Conservation (phyloP, 441 rosid species). For the Viola pubescens region DNA sequence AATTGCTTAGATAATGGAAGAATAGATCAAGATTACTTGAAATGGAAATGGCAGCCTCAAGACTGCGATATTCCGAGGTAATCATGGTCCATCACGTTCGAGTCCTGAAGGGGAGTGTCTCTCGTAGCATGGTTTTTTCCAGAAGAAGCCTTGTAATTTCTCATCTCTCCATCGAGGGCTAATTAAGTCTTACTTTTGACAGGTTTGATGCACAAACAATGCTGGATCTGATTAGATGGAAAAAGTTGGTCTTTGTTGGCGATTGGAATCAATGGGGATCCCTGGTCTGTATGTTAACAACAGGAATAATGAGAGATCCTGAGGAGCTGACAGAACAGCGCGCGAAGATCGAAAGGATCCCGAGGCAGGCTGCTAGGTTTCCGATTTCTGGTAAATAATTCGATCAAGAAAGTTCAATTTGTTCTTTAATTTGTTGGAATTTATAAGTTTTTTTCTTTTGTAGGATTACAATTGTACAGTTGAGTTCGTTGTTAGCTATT, state of each 20-base stretch:
- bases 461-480: constrained; percentile 85
- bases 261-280: constrained; percentile 98
- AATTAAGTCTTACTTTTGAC: too few species aligned
- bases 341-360: constrained; percentile 65
- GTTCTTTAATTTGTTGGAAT: not conserved
- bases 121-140: not conserved
- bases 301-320: constrained; percentile 64
- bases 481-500: constrained; percentile 58
- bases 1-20: constrained; percentile 74
- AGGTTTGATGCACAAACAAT: constrained; percentile 79
- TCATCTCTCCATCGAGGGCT: constrained; percentile 12
- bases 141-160: constrained; percentile 6
- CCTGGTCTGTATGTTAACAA: constrained; percentile 74
- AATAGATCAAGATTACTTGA: constrained; percentile 51
- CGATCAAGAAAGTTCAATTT: constrained; percentile 3
- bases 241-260: constrained; percentile 86
- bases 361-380: constrained; percentile 80
- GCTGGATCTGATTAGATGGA: constrained; percentile 72
- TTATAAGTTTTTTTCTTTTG: constrained; percentile 16
- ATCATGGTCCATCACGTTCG: too few species aligned
- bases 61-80: constrained; percentile 78
- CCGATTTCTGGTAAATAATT: constrained; percentile 72
- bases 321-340: constrained; percentile 75
- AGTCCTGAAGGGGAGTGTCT: too few species aligned
- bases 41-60: constrained; percentile 80